phyloP scores from a whole-genome alignment of 768 basidiomycete genomes.

The Brasilioporus rufonigricans region DNA sequence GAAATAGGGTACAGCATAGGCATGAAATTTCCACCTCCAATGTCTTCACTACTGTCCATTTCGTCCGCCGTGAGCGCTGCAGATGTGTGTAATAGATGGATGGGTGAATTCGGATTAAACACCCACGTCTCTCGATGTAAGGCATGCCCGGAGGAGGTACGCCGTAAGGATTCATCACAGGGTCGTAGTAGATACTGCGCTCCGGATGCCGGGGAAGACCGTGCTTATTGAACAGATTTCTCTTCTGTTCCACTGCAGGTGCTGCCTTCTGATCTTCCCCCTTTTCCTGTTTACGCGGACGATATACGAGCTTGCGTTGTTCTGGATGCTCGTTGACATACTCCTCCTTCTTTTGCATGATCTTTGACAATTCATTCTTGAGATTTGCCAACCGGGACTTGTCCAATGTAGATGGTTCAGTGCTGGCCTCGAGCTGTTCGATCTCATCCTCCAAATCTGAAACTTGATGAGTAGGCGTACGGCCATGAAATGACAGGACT shows the following conservation, averaged over 20 bases:
- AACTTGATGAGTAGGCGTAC: conserved; percentile 6
- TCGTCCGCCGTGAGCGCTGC: conserved; percentile 63
- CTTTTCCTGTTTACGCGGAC: conserved; percentile 44
- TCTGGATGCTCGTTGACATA: conserved; percentile 94
- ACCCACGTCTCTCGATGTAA: conserved; percentile 84
- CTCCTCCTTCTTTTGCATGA: conserved; percentile 86
- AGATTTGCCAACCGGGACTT: conserved; percentile 67
- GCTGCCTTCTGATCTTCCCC: conserved; percentile 42
- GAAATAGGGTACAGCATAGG: not conserved
- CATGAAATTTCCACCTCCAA: conserved; percentile 35
- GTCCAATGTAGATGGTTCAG: conserved; percentile 47
- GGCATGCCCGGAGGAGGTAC: conserved; percentile 96
- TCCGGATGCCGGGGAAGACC: conserved; percentile 90
- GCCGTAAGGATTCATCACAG: conserved; percentile 90
- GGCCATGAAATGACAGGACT: conserved; percentile 9
- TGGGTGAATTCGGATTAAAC: not conserved
- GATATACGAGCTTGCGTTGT: conserved; percentile 81
- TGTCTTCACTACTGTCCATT: conserved; percentile 61
- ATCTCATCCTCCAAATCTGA: conserved; percentile 84
- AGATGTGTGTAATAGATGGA: conserved; percentile 1
- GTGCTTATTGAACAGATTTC: conserved; percentile 76
- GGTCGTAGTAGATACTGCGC: conserved; percentile 88
- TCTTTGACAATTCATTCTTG: conserved; percentile 73
- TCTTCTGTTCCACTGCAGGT: conserved; percentile 42
- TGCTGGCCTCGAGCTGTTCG: conserved; percentile 53